A percentile compares a stretch with the other conserved stretches of the same genome.
Evolutionary conservation across 805 yeast species (phyloP).

Genomic region (Sporopachydermia lactativora): DNA sequence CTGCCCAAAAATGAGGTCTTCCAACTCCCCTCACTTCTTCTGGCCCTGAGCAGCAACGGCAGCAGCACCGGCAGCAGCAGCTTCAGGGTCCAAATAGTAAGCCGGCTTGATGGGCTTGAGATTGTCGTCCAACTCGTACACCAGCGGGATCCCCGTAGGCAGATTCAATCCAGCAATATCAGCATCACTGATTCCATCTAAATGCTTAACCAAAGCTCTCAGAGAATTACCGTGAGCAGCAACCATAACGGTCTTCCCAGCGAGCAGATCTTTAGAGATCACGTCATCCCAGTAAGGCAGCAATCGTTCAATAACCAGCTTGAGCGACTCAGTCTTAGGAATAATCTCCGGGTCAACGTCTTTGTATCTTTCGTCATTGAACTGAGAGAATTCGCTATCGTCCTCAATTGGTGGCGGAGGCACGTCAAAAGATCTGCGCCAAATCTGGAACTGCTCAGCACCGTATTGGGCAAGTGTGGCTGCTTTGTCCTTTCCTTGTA

Average conservation of each 20-base stretch:
- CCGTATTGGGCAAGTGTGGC: constrained; percentile 81
- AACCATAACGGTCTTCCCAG: constrained; percentile 79
- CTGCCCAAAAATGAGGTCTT: too few species aligned
- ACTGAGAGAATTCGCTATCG: constrained; percentile 71
- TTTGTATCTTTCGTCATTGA: constrained; percentile 71
- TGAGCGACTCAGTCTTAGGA: constrained; percentile 90
- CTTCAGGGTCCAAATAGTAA: constrained; percentile 97
- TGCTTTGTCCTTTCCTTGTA: constrained; percentile 98
- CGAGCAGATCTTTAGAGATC: constrained; percentile 71
- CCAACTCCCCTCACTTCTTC: constrained; percentile 30
- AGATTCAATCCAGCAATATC: constrained; percentile 91
- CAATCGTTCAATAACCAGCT: constrained; percentile 89
- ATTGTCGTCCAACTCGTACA: constrained; percentile 79
- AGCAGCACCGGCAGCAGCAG: constrained; percentile 99
- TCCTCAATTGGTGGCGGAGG: constrained; percentile 88
- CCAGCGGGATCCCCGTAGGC: constrained; percentile 98
- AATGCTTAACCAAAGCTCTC: constrained; percentile 91
- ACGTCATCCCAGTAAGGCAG: constrained; percentile 95
- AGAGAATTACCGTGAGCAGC: constrained; percentile 99
- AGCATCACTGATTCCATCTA: constrained; percentile 82
- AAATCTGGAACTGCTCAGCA: constrained; percentile 82
- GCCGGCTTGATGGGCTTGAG: constrained; percentile 86
- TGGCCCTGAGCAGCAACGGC: constrained; percentile 97
- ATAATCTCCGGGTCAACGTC: constrained; percentile 74
- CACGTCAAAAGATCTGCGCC: constrained; percentile 95